Conservation (phyloP, 441 rosid genomes). For the Syzygium syzygioides region DNA sequence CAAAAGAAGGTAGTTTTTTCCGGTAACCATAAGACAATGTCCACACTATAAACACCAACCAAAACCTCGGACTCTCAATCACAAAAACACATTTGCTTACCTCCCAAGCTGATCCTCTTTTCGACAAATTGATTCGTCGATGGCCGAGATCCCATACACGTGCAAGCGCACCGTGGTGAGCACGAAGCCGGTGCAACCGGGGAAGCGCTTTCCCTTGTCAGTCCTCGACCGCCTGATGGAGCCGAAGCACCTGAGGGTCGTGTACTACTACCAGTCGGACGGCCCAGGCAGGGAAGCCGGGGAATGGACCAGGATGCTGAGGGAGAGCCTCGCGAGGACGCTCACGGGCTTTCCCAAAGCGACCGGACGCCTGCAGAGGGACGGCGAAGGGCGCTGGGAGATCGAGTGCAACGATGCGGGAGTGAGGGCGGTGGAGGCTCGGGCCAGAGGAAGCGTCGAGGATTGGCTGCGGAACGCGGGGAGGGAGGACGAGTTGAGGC, state of each 20-base stretch:
- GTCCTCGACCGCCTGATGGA: conserved; percentile 67
- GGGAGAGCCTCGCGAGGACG: conserved; percentile 41
- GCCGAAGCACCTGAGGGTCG: conserved; percentile 33
- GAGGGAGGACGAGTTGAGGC: conserved; percentile 50
- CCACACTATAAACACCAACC: background rate
- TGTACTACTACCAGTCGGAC: conserved; percentile 35
- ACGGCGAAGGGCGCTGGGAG: conserved; percentile 36
- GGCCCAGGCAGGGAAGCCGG: conserved; percentile 19
- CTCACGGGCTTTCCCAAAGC: conserved; percentile 38
- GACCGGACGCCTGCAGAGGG: conserved; percentile 46
- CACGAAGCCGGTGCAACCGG: conserved; percentile 42
- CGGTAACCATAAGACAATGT: background rate
- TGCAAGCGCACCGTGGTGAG: conserved; percentile 70
- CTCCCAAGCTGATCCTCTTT: background rate
- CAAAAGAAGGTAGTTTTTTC: background rate
- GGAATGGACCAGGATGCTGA: conserved; percentile 32
- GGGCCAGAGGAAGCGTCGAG: conserved; percentile 40
- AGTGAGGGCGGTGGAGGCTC: conserved; percentile 56
- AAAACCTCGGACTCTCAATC: background rate
- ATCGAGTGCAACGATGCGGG: conserved; percentile 74
- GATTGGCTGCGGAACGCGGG: conserved; percentile 48
- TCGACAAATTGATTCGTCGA: background rate
- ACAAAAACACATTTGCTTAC: background rate
- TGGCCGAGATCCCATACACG: conserved; percentile 28
- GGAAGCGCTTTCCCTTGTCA: conserved; percentile 27